Percentiles rank a stretch among this genome's conserved stretches.
Evolutionary conservation across 2,329 filamentous ascomycete genomes (phyloP).

Genomic region (Aspergillus fijiensis): DNA sequence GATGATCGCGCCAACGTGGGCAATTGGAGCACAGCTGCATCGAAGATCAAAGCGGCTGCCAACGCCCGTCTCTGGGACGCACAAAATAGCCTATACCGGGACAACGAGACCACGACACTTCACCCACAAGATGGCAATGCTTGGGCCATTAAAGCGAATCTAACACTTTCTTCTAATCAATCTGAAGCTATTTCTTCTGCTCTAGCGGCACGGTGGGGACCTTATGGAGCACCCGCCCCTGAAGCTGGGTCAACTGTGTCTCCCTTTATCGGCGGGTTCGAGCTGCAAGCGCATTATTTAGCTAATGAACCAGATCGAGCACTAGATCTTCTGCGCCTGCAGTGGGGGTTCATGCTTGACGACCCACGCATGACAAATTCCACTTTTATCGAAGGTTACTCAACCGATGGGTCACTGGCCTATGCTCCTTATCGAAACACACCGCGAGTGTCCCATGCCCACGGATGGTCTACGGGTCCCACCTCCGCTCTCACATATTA

Average conservation of each 20-base stretch:
- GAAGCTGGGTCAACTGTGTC: constrained; percentile 44
- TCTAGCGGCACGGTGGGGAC: constrained; percentile 45
- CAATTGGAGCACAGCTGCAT: constrained; percentile 23
- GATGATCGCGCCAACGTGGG: constrained; percentile 16
- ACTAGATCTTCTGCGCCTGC: constrained; percentile 46
- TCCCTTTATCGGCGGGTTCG: constrained; percentile 46
- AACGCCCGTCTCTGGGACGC: constrained; percentile 31
- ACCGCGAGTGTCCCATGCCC: constrained; percentile 50
- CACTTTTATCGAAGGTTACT: constrained; percentile 55
- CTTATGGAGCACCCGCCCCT: constrained; percentile 48
- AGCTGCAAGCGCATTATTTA: constrained; percentile 45
- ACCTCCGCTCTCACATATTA: constrained; percentile 46
- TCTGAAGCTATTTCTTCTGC: constrained; percentile 34
- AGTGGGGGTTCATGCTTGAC: constrained; percentile 59
- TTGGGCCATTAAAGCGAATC: constrained; percentile 39
- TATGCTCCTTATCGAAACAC: constrained; percentile 53
- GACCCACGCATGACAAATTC: constrained; percentile 55
- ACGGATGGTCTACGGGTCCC: constrained; percentile 54
- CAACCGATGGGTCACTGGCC: constrained; percentile 46
- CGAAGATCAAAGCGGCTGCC: constrained; percentile 24
- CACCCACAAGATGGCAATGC: constrained; percentile 39
- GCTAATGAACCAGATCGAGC: constrained; percentile 39
- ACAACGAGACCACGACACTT: constrained; percentile 32
- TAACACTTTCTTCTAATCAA: constrained; percentile 26
- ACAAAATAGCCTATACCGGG: constrained; percentile 23